These are phyloP conservation scores for Termitomyces titanicus DNA, from an alignment of 768 basidiomycete genomes.

Conservation along the genomic window DNA sequence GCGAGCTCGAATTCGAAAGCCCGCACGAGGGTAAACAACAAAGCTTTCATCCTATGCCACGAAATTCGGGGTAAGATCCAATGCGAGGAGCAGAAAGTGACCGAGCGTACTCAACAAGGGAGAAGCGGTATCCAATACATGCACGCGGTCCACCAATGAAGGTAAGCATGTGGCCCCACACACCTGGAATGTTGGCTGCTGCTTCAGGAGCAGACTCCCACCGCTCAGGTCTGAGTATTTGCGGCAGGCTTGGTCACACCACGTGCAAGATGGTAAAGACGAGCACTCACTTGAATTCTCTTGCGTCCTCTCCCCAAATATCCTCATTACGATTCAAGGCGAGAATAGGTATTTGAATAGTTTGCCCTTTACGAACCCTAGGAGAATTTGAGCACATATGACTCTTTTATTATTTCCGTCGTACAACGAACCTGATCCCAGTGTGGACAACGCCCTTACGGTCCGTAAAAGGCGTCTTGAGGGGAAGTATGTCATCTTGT, in stretches of 20 bases:
- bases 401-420: neutral
- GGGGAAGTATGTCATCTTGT: constrained; percentile 50
- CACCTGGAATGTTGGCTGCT: constrained; percentile 46
- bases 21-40: constrained; percentile 48
- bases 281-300: constrained; percentile 49
- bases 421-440: constrained; percentile 29
- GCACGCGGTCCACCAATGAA: constrained; percentile 65
- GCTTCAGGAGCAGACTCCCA: constrained; percentile 50
- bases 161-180: constrained; percentile 55
- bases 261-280: neutral
- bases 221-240: constrained; percentile 51
- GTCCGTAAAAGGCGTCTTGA: constrained; percentile 44
- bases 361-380: constrained; percentile 42
- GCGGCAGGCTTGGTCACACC: constrained; percentile 21
- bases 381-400: neutral
- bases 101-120: constrained; percentile 44
- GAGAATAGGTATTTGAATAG: constrained; percentile 47
- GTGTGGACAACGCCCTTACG: constrained; percentile 35
- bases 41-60: constrained; percentile 30
- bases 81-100: too few species aligned
- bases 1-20: constrained; percentile 54
- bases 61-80: neutral
- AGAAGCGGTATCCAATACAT: constrained; percentile 67
- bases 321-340: constrained; percentile 47
- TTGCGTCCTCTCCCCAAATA: constrained; percentile 64